Base-by-base conservation (phyloP, 1,139 yeast genomes). In the Yamadazyma epiphylla region DNA sequence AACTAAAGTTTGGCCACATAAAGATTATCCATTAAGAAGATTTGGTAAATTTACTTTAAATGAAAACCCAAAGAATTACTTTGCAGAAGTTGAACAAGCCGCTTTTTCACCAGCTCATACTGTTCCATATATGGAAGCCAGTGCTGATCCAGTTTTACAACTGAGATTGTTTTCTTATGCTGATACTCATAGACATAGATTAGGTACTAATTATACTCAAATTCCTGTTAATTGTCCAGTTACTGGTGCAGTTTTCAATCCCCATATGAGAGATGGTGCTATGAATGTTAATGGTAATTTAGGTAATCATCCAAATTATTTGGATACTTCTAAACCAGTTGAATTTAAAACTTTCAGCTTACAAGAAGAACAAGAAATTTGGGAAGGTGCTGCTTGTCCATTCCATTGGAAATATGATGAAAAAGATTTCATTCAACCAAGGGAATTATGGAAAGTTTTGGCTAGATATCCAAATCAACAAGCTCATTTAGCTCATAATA, bases 91-190 rank as follows among this genome's bases (percentile, higher is more conserved):
- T 48, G 91, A 82, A 61, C 89, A 81, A 60, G 81, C 82, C 42
- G 89, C 89, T 10, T 82, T 84, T 62, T 70, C 88, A 28, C 95
- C 95, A 38, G 74, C 88, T 24, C 87, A 85, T 60, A 76, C 88
- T 22, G 86, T 85, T 35, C 94, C 94, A 35, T 85, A 82, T 47
- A 77, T 81, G 72, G 87, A 82, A 59, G 75, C 95, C 30, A 78
- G 88, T 28, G 88, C 88, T 45, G 95, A 85, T 55, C 94, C 94
- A 29, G 94, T 85, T 29, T 69, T 85, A 57, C 95, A 85, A 64
- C 77, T 88, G 13, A 77, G 95, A 61, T 67, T 85, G 46, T 85
- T 84, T 61, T 81, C 94, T 22, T 85, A 85, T 64, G 79, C 89
- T 37, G 95, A 85, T 62, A 84, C 95, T 32, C 94, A 84, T 56